Evolutionary conservation across 2,329 filamentous ascomycete species (phyloP).

Genomic region (Didymosphaeria variabile): DNA sequence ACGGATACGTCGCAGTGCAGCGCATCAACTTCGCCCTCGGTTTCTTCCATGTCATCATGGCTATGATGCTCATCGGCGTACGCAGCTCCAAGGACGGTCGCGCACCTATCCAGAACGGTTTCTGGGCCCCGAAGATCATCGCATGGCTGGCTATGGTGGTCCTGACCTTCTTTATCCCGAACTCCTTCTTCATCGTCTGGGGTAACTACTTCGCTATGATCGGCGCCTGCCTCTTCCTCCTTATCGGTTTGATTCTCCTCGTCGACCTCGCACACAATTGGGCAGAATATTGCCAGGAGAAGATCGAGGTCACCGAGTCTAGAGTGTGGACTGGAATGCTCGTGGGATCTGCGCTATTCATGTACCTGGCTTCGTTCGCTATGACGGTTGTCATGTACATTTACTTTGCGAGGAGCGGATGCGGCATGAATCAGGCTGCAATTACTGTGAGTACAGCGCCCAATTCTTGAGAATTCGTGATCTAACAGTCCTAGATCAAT

Average conservation of each 20-base stretch:
- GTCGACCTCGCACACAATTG: constrained; percentile 96
- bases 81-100: constrained; percentile 86
- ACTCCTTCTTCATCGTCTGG: constrained; percentile 93
- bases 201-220: constrained; percentile 91
- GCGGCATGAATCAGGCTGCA: constrained; percentile 94
- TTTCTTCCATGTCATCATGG: constrained; percentile 89
- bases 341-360: constrained; percentile 89
- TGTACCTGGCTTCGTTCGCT: constrained; percentile 89
- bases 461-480: too few relatives aligned
- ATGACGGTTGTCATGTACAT: constrained; percentile 98
- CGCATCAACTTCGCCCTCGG: constrained; percentile 98
- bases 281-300: constrained; percentile 93
- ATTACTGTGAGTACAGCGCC: constrained; percentile 70
- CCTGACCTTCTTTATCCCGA: constrained; percentile 93
- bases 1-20: constrained; percentile 96
- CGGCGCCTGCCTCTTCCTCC: constrained; percentile 90
- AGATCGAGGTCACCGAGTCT: constrained; percentile 91
- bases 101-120: constrained; percentile 94
- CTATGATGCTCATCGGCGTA: constrained; percentile 85
- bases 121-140: constrained; percentile 96
- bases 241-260: constrained; percentile 89
- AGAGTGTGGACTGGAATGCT: constrained; percentile 84
- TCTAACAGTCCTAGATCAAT: constrained; percentile 68
- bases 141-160: constrained; percentile 88
- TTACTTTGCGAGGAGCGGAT: constrained; percentile 85